Percentiles rank a stretch among this genome's conserved stretches.
Conservation (phyloP, 2,329 filamentous ascomycete species). For the Hirsutella thompsonii region DNA sequence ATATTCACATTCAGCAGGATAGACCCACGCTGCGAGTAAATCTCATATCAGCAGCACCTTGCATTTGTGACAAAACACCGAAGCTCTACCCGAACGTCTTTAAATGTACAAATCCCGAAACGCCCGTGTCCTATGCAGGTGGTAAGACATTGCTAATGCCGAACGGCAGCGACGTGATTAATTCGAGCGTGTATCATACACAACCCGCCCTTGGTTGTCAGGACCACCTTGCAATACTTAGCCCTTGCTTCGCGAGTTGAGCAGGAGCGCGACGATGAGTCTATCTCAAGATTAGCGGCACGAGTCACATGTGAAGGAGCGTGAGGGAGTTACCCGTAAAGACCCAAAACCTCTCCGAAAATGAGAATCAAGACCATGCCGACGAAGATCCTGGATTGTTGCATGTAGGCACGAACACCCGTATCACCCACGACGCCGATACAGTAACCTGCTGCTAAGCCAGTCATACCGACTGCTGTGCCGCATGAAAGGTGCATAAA, state of each 20-base stretch:
- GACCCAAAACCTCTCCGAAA: constrained; percentile 92
- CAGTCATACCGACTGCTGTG: constrained; percentile 81
- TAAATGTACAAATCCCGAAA: constrained; percentile 23
- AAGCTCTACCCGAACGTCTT: constrained; percentile 15
- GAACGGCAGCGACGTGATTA: background rate
- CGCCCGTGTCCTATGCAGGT: constrained; percentile 25
- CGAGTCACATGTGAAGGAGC: background rate
- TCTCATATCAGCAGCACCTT: too few species aligned
- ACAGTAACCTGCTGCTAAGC: constrained; percentile 87
- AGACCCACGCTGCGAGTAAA: too few species aligned
- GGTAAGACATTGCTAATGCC: constrained; percentile 4
- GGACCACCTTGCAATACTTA: constrained; percentile 16
- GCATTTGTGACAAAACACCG: background rate
- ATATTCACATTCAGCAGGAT: too few species aligned
- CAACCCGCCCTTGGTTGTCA: background rate
- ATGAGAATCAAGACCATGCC: constrained; percentile 98
- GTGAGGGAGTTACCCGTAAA: constrained; percentile 67
- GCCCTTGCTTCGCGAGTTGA: constrained; percentile 74
- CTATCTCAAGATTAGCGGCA: constrained; percentile 27
- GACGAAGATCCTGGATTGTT: constrained; percentile 89
- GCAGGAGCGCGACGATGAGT: constrained; percentile 82
- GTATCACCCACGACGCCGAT: constrained; percentile 93
- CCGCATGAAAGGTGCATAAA: constrained; percentile 92
- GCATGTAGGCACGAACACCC: constrained; percentile 90
- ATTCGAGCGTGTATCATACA: background rate